Evolutionary conservation across 805 yeast genomes (phyloP).

Genomic region (Metschnikowia dekortorum): DNA sequence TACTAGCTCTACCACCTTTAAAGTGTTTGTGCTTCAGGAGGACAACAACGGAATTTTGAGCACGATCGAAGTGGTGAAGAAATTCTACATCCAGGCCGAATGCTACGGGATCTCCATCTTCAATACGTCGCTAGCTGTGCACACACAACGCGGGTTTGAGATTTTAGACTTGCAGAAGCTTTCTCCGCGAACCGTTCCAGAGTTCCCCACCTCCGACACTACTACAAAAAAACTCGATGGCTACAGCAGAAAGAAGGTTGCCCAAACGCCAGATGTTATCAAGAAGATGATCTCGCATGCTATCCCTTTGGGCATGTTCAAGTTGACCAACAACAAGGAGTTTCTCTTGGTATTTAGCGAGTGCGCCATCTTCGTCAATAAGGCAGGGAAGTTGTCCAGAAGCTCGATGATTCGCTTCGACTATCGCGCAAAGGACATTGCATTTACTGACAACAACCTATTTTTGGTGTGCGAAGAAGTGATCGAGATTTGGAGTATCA

Average conservation of each 20-base stretch:
- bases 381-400: conserved; percentile 50
- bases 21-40: conserved; percentile 52
- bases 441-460: conserved; percentile 31
- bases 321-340: conserved; percentile 48
- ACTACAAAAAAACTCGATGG: conserved; percentile 26
- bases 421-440: conserved; percentile 34
- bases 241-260: conserved; percentile 29
- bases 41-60: conserved; percentile 49
- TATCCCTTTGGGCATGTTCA: conserved; percentile 61
- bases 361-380: conserved; percentile 63
- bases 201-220: conserved; percentile 26
- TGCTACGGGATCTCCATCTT: conserved; percentile 59
- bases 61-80: conserved; percentile 35
- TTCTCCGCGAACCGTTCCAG: conserved; percentile 57
- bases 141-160: conserved; percentile 64
- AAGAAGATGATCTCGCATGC: conserved; percentile 38
- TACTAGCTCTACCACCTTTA: conserved; percentile 46
- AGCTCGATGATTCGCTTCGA: conserved; percentile 40
- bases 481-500: conserved; percentile 63
- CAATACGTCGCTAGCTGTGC: conserved; percentile 62
- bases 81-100: conserved; percentile 51
- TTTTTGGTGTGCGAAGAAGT: conserved; percentile 58
- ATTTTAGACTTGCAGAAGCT: conserved; percentile 56
- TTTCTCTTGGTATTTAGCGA: conserved; percentile 65
- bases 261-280: conserved; percentile 21